Evolutionary conservation across 805 yeast species (phyloP), one percentile per base, ranked within the genome.

Genomic region (Candida ficus): DNA sequence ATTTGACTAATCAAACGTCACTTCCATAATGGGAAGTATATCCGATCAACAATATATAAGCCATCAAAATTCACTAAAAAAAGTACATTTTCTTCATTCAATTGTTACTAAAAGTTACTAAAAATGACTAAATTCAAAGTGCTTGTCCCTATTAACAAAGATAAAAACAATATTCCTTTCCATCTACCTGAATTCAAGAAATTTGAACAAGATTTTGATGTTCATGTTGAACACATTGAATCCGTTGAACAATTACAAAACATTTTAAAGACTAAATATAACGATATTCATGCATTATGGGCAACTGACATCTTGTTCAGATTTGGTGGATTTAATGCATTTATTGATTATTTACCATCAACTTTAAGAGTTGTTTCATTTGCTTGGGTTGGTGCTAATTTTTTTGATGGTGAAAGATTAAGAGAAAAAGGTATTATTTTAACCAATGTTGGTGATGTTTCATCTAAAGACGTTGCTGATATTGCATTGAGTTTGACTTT

Each of bases 381-480:
- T 32, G 74, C 80, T 27, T 75, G 82, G 43, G 84, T 78, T 4
- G 88, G 88, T 0, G 65, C 63, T 46, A 84, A 79, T 46, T 66
- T 67, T 37, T 71, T 71, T 42, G 77, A 77, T 49, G 70, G 66
- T 3, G 49, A 49, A 9, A 64, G 53, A 13, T 58, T 80, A 59
- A 58, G 62, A 20, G 62, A 61, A 25, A 64, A 67, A 16, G 73
- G 71, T n/a, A 74, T 84, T 31, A 53, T 63, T 18, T 64, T 84
- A 48, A 76, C 84, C 45, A 81, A 85, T 53, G 79, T 78, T 41
- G 74, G 85, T 44, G 63, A 73, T 11, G 63, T 68, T 29, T 78
- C 83, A 0, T 76, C 84, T 1, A 75, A 68, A 30, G 81, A 83
- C 13, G 95, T 85, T 21, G 84, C 90, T 4, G 95, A 85, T 47